These are phyloP conservation scores for Podospora comata DNA, from an alignment of 495 filamentous ascomycete species.

Conservation along the genomic window DNA sequence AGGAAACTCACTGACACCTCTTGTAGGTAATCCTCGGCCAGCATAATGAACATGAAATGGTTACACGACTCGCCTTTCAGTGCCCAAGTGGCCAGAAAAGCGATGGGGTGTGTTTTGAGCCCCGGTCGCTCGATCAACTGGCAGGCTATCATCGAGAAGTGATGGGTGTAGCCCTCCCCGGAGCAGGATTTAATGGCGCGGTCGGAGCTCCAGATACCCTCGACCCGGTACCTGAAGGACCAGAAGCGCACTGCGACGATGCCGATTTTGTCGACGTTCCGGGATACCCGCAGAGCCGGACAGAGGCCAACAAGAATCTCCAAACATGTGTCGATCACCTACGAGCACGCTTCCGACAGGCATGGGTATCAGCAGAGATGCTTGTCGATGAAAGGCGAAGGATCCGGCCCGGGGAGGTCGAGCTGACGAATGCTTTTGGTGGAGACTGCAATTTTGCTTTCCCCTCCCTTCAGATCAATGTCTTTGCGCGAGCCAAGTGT, in stretches of 20 bases:
- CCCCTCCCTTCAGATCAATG: slow-evolving; percentile 19
- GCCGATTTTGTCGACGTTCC: slow-evolving; percentile 32
- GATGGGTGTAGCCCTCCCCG: slow-evolving; percentile 23
- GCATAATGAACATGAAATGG: slow-evolving; percentile 35
- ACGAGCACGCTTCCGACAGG: slow-evolving; percentile 30
- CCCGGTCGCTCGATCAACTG: slow-evolving; percentile 30
- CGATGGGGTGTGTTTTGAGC: slow-evolving; percentile 31
- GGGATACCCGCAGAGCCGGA: slow-evolving; percentile 26
- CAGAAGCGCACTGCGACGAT: slow-evolving; percentile 32
- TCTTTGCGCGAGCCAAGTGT: slow-evolving; percentile 27
- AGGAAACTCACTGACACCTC: not conserved
- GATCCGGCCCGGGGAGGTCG: slow-evolving; percentile 23
- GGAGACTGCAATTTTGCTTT: slow-evolving; percentile 31
- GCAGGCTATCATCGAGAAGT: slow-evolving; percentile 28
- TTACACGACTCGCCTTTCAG: slow-evolving; percentile 32
- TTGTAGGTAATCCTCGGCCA: slow-evolving; percentile 18
- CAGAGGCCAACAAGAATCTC: slow-evolving; percentile 23
- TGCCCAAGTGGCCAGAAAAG: slow-evolving; percentile 25
- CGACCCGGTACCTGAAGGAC: slow-evolving; percentile 30
- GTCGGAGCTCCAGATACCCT: slow-evolving; percentile 31
- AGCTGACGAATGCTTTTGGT: slow-evolving; percentile 14
- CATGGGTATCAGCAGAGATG: slow-evolving; percentile 9
- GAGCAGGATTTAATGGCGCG: slow-evolving; percentile 30
- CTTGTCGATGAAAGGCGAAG: slow-evolving; percentile 21
- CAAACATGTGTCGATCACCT: slow-evolving; percentile 29